Evolutionary conservation across 345 rosid species (phyloP).

Genomic region (Lepidium aucheri): DNA sequence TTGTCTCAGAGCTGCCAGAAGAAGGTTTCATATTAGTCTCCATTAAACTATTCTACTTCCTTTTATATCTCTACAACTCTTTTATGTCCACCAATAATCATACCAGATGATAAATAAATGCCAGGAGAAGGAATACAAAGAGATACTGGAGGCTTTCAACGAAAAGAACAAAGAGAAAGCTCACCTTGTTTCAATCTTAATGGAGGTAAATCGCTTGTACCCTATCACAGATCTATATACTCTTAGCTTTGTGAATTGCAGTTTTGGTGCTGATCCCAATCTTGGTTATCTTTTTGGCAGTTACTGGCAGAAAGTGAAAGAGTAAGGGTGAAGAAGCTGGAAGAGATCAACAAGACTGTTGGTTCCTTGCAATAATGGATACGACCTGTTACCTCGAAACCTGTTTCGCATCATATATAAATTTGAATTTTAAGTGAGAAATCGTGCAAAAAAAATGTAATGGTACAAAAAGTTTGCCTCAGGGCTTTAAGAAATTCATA

Average conservation of each 20-base stretch:
- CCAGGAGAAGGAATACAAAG: slow-evolving; percentile 40
- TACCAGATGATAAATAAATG: neutral
- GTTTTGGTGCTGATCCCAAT: neutral
- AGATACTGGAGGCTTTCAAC: slow-evolving; percentile 46
- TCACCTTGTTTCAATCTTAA: slow-evolving; percentile 31
- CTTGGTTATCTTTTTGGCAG: slow-evolving; percentile 28
- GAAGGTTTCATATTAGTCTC: slow-evolving; percentile 38
- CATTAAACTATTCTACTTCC: neutral
- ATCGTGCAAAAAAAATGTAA: neutral
- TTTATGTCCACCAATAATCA: neutral
- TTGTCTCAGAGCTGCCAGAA: slow-evolving; percentile 66
- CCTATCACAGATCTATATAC: neutral
- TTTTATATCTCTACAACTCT: neutral
- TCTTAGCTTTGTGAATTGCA: neutral
- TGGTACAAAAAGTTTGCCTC: neutral
- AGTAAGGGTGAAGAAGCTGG: slow-evolving; percentile 52
- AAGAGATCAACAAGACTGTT: slow-evolving; percentile 51
- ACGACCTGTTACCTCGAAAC: neutral
- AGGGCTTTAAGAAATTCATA: neutral
- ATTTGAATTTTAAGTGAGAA: neutral
- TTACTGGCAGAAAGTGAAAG: slow-evolving; percentile 57
- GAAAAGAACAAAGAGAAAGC: slow-evolving; percentile 69
- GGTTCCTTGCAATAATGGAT: slow-evolving; percentile 22
- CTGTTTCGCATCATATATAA: neutral
- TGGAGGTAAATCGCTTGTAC: slow-evolving; percentile 20